Base-by-base conservation (phyloP, 2,329 filamentous ascomycete species). In the Calonectria crousiana region DNA sequence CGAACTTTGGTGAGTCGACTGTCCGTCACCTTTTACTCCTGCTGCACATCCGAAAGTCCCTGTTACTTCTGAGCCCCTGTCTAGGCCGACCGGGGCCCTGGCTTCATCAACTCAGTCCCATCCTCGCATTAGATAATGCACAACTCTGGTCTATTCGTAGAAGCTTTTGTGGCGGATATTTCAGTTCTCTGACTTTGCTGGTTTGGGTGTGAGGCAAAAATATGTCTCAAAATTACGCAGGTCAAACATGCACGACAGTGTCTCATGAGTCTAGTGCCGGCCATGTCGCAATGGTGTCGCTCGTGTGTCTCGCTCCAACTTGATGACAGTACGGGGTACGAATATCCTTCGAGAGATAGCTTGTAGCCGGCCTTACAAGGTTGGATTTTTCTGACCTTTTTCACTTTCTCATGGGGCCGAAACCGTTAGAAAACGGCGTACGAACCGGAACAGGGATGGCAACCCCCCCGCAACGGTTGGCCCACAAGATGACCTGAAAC, bases 401-500 rank as follows among this genome's bases (percentile, higher is more conserved):
- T 69, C 58, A 62, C 58, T 41, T 36, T 52, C 72, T 56, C 67
- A 51, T 64, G 71, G 69, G 38, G 53, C 51, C 71, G 51, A 68
- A 68, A 65, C 67, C 53, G 62, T 75, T 67, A 53, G 56, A 70
- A 67, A 73, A 72, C 69, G 52, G 70, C 47, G 71, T 69, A 62
- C 34, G 73, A 76, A 76, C 64, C 67, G 51, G 67, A 66, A 56
- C 75, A 74, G 67, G 77, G 77, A 75, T 76, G 53, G n/a, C 52
- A 70, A 71, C 67, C 74, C 77, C 76, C 77, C 72, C 68, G 51
- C 56, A 32, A 67, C 74, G 76, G 64, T 74, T 52, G 70, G 79
- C 73, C 78, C 79, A 78, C 26, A 67, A 71, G 60, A 74, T 64
- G 66, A 81, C 79, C 79, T 81, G 79, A 81, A 81, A 81, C 79